These are phyloP conservation scores for Kluyveromyces lactis DNA, from an alignment of 805 yeast species.

Conservation along the genomic window DNA sequence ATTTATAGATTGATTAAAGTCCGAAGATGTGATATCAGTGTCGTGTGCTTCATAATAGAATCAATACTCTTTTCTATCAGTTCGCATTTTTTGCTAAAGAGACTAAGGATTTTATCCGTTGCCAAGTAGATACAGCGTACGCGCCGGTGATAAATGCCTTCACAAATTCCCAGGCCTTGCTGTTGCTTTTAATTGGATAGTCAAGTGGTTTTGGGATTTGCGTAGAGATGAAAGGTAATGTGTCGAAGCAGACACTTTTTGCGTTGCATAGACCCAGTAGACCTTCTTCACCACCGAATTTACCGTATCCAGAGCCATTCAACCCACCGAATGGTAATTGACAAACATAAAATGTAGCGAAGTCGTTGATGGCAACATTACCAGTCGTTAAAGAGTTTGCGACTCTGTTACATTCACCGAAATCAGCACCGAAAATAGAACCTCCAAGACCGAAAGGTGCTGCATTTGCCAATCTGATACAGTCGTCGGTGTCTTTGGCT, in stretches of 20 bases:
- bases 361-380: conserved; percentile 94
- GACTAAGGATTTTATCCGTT: conserved; percentile 46
- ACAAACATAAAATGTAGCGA: conserved; percentile 92
- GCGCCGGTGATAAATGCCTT: conserved; percentile 75
- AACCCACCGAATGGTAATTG: conserved; percentile 97
- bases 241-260: conserved; percentile 82
- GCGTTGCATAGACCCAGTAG: conserved; percentile 80
- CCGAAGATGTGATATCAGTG: no score
- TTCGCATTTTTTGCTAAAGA: conserved; percentile 40
- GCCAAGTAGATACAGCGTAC: conserved; percentile 70
- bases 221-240: conserved; percentile 67
- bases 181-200: conserved; percentile 77
- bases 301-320: conserved; percentile 91
- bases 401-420: conserved; percentile 48
- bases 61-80: neutral
- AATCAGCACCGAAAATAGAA: conserved; percentile 72
- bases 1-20: no score
- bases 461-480: conserved; percentile 69
- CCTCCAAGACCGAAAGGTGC: conserved; percentile 89
- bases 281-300: conserved; percentile 98
- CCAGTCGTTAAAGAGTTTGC: conserved; percentile 68
- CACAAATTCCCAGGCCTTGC: conserved; percentile 85
- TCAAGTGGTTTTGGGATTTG: conserved; percentile 83
- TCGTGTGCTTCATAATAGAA: no score
- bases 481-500: conserved; percentile 58